Base-by-base conservation (phyloP, 2,329 filamentous ascomycete species). In the Sordariomycetes sp. region DNA sequence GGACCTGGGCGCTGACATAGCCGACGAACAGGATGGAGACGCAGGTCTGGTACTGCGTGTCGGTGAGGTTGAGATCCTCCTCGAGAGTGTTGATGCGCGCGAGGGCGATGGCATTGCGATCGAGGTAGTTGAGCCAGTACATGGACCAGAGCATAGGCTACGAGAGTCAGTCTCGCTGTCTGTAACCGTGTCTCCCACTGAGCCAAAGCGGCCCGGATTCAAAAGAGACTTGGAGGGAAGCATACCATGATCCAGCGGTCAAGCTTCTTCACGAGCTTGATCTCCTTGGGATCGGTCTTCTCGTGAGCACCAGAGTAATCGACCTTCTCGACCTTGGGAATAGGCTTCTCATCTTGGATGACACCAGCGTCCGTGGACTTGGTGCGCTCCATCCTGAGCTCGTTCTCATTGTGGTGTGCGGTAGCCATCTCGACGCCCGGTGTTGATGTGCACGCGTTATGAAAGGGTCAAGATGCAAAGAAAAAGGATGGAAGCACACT, bases 91-190 rank as follows among this genome's bases (percentile, higher is more conserved):
- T 57, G 12, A 58, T 39, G 2, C 50, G 46, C 2, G 64, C 64
- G 23, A 64, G 53, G 0, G 62, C 61, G 40, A 70, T 67, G 19
- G 63, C 64, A 36, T 67, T 67, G 6, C 63, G 53, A 27, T 68
- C 64, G 15, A 66, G 50, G 34, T 63, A 64, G 38, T 62, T 66
- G 28, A 65, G 49, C 46, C 59, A 65, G 41, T 65, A 66, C 49
- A 60, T 53, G 37, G 46, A 43, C 53, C 54, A 58, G 4, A 58
- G 46, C 44, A 57, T 58, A 0, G 55, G 54, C 45, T 55, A 11
- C 11, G 25, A 11, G 6, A 16, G 25, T 30, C 19, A 34, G 21
- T 24, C 12, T 16, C 14, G n/a, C 2, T 3, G 8, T n/a, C 30
- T 33, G n/a, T n/a, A n/a, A n/a, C n/a, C n/a, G n/a, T n/a, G n/a